Evolutionary conservation across 2,329 filamentous ascomycete species (phyloP).

Genomic region (Hymenoscyphus salicellus): DNA sequence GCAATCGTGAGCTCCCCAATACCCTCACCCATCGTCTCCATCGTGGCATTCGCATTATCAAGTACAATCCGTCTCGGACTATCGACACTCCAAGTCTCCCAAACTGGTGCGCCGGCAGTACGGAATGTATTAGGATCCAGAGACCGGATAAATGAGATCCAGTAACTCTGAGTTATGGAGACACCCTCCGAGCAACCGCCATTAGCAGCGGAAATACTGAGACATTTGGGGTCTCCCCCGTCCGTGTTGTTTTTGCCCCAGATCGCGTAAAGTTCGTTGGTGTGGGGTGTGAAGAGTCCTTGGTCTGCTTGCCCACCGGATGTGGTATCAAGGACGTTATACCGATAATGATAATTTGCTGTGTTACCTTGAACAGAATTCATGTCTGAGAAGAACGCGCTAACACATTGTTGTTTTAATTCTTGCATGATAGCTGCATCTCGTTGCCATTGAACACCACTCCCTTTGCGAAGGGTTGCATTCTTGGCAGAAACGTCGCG

Average conservation of each 20-base stretch:
- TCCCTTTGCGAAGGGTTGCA: neutral
- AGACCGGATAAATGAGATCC: slow-evolving; percentile 66
- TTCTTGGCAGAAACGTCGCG: neutral
- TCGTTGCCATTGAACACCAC: slow-evolving; percentile 16
- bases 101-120: slow-evolving; percentile 1
- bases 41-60: neutral
- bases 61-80: slow-evolving; percentile 10
- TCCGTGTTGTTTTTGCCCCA: slow-evolving; percentile 53
- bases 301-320: slow-evolving; percentile 44
- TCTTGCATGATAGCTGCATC: slow-evolving; percentile 14
- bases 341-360: slow-evolving; percentile 59
- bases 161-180: slow-evolving; percentile 64
- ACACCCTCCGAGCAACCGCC: slow-evolving; percentile 55
- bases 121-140: slow-evolving; percentile 58
- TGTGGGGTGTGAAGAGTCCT: slow-evolving; percentile 64
- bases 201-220: slow-evolving; percentile 44
- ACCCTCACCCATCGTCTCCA: slow-evolving; percentile 15
- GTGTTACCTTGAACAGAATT: slow-evolving; percentile 24
- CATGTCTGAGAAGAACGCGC: slow-evolving; percentile 16
- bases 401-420: slow-evolving; percentile 3
- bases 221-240: slow-evolving; percentile 34
- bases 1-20: neutral
- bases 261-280: slow-evolving; percentile 63
- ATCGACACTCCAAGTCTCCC: slow-evolving; percentile 10
- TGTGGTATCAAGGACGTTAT: slow-evolving; percentile 56